Evolutionary conservation across 208 protist genomes (phyloP), one percentile per base, ranked within the genome.

Genomic region (Trypanosoma grayi): DNA sequence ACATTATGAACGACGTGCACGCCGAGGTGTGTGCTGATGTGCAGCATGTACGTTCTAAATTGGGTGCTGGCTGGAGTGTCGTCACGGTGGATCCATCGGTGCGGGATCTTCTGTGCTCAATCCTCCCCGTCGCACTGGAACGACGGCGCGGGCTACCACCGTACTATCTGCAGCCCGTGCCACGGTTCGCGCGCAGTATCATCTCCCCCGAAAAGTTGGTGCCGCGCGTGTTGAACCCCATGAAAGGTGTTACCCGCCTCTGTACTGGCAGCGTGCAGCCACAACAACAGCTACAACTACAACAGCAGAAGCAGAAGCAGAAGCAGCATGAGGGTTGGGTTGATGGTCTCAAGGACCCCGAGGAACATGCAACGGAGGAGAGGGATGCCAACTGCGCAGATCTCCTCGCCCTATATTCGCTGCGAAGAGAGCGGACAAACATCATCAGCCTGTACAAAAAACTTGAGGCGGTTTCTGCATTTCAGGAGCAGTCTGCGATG

Each of bases 401-500:
- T 37, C 43, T 90, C 53, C 60, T 92, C 24, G 74, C 77, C 50
- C 74, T 87, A 10, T 85, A 81, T 60, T 70, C 57, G 0, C 39
- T 89, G 39, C 71, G 83, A 34, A 60, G 79, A 2, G 84, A 92
- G 25, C 61, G 70, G 28, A 63, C 77, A 36, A 82, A 80, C 43
- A 43, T 91, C 25, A 72, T 75, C 27, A 50, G 57, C 0, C 61
- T 87, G 6, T 86, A 79, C 48, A 57, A 67, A 5, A 79, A 79
- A 30, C 53, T 71, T 14, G 72, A 83, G 41, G 47, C 51, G 16
- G 61, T 64, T 5, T 68, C 60, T 20, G 83, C 71, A 2, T 75
- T 67, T 44, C 68, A 91, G 8, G 85, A 95, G 71, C 66, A 75
- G 6, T 60, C 66, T 28, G 75, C 58, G 28, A 92, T 95, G 85